Percentiles rank a stretch among this genome's conserved stretches.
Conservation (phyloP, 2,329 filamentous ascomycete genomes). For the Fusarium agapanthi region DNA sequence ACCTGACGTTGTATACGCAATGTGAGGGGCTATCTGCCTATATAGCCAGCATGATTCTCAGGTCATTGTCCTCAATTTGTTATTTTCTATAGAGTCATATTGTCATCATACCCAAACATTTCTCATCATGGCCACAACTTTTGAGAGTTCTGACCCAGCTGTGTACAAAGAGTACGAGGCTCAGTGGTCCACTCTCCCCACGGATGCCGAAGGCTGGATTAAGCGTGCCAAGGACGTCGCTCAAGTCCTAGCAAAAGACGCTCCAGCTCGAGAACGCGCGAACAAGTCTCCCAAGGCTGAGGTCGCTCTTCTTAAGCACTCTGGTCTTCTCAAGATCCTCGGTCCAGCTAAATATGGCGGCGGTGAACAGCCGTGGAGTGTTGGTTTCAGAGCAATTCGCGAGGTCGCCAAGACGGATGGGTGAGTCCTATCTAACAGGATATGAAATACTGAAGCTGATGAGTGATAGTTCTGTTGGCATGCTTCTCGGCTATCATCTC, state of each 20-base stretch:
- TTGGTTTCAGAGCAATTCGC: slow-evolving; percentile 67
- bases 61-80: rapidly evolving
- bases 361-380: slow-evolving; percentile 55
- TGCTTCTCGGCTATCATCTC: slow-evolving; percentile 53
- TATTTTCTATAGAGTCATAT: background rate
- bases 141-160: slow-evolving; percentile 46
- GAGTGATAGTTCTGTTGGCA: slow-evolving; percentile 61
- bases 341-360: slow-evolving; percentile 53
- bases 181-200: slow-evolving; percentile 48
- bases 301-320: slow-evolving; percentile 52
- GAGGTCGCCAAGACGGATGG: slow-evolving; percentile 72
- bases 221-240: slow-evolving; percentile 38
- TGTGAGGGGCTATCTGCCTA: background rate
- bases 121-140: background rate
- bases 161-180: slow-evolving; percentile 50
- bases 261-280: slow-evolving; percentile 46
- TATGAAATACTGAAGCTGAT: background rate
- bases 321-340: slow-evolving; percentile 51
- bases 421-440: slow-evolving; percentile 39
- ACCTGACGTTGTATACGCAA: background rate
- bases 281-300: slow-evolving; percentile 54
- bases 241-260: slow-evolving; percentile 4
- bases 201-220: slow-evolving; percentile 48
- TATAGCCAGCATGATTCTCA: background rate
- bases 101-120: background rate